phyloP scores from a whole-genome alignment of 192 early-diverging fungal species.

The Geranomyces michiganensis region DNA sequence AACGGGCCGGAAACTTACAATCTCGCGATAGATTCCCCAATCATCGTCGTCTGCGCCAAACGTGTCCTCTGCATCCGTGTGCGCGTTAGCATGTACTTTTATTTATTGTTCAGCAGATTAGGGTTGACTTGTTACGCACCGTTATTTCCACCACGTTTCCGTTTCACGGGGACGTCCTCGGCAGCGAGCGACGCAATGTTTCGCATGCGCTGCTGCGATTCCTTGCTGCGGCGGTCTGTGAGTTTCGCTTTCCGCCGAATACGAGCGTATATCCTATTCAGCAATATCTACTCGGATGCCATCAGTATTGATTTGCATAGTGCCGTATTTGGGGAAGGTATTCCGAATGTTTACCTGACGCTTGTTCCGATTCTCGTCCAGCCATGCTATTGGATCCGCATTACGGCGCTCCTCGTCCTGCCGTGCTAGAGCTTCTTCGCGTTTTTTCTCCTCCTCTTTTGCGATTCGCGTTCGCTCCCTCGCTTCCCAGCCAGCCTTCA shows the following conservation, averaged over 20 bases:
- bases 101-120: too few relatives aligned
- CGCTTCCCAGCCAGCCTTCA: conserved; percentile 78
- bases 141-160: conserved; percentile 58
- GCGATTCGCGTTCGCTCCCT: conserved; percentile 71
- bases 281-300: conserved; percentile 37
- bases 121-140: conserved; percentile 4
- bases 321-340: background rate
- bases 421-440: conserved; percentile 63
- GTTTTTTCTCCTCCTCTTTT: conserved; percentile 70
- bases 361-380: conserved; percentile 66
- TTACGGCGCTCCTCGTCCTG: conserved; percentile 73
- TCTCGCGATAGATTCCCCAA: conserved; percentile 90
- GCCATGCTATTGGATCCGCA: conserved; percentile 72
- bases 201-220: conserved; percentile 82
- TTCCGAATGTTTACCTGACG: conserved; percentile 48
- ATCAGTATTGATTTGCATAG: background rate
- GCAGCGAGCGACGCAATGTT: conserved; percentile 81
- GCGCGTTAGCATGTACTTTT: background rate
- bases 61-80: conserved; percentile 73
- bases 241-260: conserved; percentile 75
- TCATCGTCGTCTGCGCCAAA: conserved; percentile 94
- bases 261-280: conserved; percentile 72
- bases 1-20: conserved; percentile 68
- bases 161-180: conserved; percentile 55
- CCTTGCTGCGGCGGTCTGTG: conserved; percentile 82